Base-by-base conservation (phyloP, 164 flowering plant genomes). In the Litsea cubeba region DNA sequence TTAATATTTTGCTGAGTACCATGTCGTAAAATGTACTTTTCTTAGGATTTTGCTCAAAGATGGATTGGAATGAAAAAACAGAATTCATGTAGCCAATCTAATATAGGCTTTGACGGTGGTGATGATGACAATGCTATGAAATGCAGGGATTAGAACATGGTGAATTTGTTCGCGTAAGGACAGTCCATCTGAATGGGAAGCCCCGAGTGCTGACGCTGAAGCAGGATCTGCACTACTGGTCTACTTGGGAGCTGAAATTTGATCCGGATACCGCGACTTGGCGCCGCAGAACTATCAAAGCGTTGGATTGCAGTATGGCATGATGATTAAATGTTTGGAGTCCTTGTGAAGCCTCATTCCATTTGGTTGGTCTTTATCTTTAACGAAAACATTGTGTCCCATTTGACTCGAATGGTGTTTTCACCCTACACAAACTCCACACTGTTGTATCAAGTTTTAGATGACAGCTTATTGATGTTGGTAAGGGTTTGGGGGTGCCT, bases 201-300 rank as follows among this genome's bases (percentile, higher is more conserved):
- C 97, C 98, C 30, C 86, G 92, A 60, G 97, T 94, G 18, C 74
- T 94, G 62, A 88, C 97, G 24, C 68, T 94, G 70, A 94, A 91
- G 88, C 98, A 94, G 79, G 97, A 94, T 82, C 81, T 94, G 79
- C 98, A 90, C 74, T 94, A 94, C 79, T 94, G 97, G 97, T 91
- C 97, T 58, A 93, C 94, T 22, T 93, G 97, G 98, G 97, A 93
- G 77, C 80, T 94, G 68, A 85, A 84, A 67, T 94, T 91, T 68
- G 91, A 94, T 71, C 86, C 91, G 2, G 87, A 85, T 23, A 80
- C 89, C 49, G 91, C 94, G 25, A 80, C 84, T 60, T 94, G 97
- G 98, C 87, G 88, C 11, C 87, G 97, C 0, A 74, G 74, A 35
- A 88, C 77, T 2, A 87, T 94, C 75, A 94, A 91, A 69, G 75